Conservation (phyloP, 805 yeast genomes). For the Ogataea angusta region DNA sequence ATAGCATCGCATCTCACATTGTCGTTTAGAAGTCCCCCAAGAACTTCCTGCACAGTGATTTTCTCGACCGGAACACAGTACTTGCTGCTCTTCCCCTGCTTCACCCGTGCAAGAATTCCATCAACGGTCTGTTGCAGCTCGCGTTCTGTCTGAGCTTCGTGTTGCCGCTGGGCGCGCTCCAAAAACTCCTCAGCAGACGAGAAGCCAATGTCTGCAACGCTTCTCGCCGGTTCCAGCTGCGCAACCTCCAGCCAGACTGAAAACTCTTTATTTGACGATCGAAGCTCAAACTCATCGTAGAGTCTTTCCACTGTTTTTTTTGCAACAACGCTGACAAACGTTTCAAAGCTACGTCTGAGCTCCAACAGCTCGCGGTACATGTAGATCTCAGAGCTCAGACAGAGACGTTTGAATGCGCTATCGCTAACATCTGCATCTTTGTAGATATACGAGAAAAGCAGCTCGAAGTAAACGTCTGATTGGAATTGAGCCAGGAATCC, state of each 20-base stretch:
- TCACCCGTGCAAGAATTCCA: background rate
- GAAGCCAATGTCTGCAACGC: background rate
- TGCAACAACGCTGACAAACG: conserved; percentile 1
- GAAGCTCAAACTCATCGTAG: background rate
- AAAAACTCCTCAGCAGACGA: background rate
- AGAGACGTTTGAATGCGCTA: background rate
- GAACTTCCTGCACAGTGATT: background rate
- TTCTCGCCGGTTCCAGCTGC: background rate
- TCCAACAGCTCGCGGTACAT: conserved; percentile 7
- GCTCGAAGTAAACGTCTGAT: background rate
- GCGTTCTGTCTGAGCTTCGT: background rate
- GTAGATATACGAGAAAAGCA: conserved; percentile 1
- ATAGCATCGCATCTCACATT: background rate
- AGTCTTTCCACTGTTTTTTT: background rate
- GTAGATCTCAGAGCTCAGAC: background rate
- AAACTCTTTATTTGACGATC: background rate
- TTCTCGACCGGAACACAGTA: background rate
- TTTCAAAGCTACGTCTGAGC: background rate
- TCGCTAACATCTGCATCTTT: background rate
- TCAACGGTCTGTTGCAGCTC: background rate
- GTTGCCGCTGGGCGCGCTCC: background rate
- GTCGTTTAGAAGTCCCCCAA: background rate
- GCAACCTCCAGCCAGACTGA: background rate
- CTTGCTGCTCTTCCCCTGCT: background rate
- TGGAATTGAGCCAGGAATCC: background rate